A percentile compares a stretch with the other conserved stretches of the same genome.
Conservation (phyloP, 108 stramenopile species). For the Mediolabrus comicus region DNA sequence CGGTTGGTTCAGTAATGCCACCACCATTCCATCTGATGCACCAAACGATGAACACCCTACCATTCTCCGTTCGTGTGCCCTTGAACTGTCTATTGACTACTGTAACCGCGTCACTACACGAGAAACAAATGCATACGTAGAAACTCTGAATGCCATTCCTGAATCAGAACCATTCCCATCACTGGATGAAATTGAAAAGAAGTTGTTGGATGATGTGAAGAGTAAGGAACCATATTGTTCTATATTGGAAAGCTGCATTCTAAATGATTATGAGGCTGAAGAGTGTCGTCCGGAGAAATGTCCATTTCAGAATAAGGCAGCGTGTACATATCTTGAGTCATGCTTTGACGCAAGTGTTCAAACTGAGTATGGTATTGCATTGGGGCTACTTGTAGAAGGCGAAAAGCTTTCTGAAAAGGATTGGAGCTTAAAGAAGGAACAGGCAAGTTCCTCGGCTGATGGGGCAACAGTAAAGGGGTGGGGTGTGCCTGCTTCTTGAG, state of each 20-base stretch:
- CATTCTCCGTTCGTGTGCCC: conserved; percentile 57
- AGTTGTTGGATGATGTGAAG: conserved; percentile 27
- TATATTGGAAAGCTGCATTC: conserved; percentile 56
- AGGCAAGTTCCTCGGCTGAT: neutral
- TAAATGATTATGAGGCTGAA: conserved; percentile 32
- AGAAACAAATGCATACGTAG: conserved; percentile 45
- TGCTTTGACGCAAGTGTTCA: conserved; percentile 47
- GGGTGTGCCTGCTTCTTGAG: conserved; percentile 23
- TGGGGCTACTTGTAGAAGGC: conserved; percentile 39
- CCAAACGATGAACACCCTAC: conserved; percentile 31
- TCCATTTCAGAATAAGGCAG: conserved; percentile 63
- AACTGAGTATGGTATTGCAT: conserved; percentile 46
- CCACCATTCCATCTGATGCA: conserved; percentile 5
- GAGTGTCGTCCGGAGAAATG: conserved; percentile 65
- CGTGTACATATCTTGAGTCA: conserved; percentile 59
- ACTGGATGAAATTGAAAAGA: conserved; percentile 49
- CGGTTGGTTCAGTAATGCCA: conserved; percentile 51
- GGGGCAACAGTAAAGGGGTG: conserved; percentile 11
- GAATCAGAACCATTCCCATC: conserved; percentile 45
- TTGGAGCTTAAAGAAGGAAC: conserved; percentile 6
- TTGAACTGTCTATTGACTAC: conserved; percentile 71
- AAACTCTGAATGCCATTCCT: conserved; percentile 39
- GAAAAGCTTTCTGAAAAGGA: conserved; percentile 28
- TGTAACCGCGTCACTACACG: conserved; percentile 63
- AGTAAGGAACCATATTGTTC: conserved; percentile 66